Evolutionary conservation across 345 rosid genomes (phyloP).

Genomic region (Litchi chinensis): DNA sequence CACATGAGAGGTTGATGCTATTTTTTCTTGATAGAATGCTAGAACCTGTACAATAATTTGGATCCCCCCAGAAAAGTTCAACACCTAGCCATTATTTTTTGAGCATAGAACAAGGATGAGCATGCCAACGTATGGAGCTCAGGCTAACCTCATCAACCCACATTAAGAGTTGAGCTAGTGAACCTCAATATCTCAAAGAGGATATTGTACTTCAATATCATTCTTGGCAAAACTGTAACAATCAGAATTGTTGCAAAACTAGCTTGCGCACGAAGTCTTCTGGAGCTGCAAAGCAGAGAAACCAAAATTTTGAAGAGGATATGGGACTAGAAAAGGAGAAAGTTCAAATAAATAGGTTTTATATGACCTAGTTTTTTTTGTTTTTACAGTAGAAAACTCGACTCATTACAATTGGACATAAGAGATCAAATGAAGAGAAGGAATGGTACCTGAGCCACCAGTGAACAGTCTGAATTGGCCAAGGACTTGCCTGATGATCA

Average conservation of each 20-base stretch:
- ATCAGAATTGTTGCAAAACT: constrained; percentile 45
- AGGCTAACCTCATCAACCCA: neutral
- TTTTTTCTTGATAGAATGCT: neutral
- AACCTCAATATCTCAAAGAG: neutral
- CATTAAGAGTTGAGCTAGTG: neutral
- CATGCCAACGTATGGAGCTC: neutral
- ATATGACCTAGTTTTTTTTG: neutral
- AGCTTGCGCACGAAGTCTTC: constrained; percentile 50
- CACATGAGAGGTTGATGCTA: neutral
- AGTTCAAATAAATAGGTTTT: neutral
- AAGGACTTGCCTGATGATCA: constrained; percentile 40
- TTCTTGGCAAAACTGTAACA: neutral
- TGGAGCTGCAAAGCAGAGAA: constrained; percentile 36
- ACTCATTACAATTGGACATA: neutral
- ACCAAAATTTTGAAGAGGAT: constrained; percentile 2
- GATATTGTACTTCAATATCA: neutral
- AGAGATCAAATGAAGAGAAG: neutral
- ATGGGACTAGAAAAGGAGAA: neutral
- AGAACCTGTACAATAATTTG: neutral
- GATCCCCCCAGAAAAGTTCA: no score
- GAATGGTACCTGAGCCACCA: constrained; percentile 31
- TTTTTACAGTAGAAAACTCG: neutral
- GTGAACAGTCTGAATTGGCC: constrained; percentile 39
- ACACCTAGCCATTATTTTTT: neutral
- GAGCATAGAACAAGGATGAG: neutral